Evolutionary conservation across 768 basidiomycete genomes (phyloP), one percentile per base, ranked within the genome.

Genomic region (Boletus sp.): DNA sequence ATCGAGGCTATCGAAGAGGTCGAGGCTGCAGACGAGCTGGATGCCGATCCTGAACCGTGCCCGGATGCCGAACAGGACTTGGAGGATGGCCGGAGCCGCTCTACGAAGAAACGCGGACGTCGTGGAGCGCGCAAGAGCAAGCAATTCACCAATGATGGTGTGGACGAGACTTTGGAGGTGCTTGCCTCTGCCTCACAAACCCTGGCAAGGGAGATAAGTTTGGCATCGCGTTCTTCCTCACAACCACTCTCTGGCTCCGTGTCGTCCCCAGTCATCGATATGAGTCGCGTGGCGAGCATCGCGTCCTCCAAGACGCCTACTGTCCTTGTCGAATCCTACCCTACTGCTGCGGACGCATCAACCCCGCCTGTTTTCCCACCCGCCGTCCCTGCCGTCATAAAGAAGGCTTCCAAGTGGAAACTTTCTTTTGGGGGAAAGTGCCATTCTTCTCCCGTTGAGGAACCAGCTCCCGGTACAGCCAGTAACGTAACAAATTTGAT

Each of bases 121-220:
- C 81, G 94, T 50, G 93, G 94, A 40, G 84, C 87, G 3, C 81
- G 94, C 51, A 94, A 92, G 75, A 89, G 88, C 66, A 82, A 88
- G 65, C 69, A 71, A 12, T 62, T 61, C 48, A 12, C 63, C 56
- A 52, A 33, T 7, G 68, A 47, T 14, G 59, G n/a, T 8, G 59
- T 75, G 36, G 86, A 87, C 56, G 79, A 80, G 52, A 85, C 84
- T 6, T 75, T 91, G 56, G 80, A 80, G 20, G 86, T 84, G 5
- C 82, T 95, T 40, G 92, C 91, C 17, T 81, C 79, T 55, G 92
- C 89, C 1, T 90, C 90, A 7, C 90, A 96, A 69, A 78, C 83
- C 5, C 80, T 96, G 35, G 94, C 89, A 20, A 80, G 94, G 59
- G 90, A 95, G 74, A 83, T 96, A 64, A 90, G 88, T 66, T 81